A percentile compares a stretch with the other conserved stretches of the same genome.
Evolutionary conservation across 306 rosid genomes (phyloP).

Genomic region (Elaeagnus macrophylla): DNA sequence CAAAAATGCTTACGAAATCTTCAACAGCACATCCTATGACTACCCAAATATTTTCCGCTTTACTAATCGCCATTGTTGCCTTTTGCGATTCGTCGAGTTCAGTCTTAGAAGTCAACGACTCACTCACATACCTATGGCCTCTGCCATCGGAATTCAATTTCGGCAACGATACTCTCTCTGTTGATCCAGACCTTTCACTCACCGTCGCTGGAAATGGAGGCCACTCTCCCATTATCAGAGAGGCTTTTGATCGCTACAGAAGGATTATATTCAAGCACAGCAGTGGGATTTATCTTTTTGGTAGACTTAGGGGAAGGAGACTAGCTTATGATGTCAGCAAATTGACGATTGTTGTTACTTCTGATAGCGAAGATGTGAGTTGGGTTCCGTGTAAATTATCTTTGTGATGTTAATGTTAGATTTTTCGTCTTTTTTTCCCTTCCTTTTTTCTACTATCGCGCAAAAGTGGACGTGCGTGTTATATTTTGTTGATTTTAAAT

Average conservation of each 20-base stretch:
- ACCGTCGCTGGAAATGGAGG: constrained; percentile 36
- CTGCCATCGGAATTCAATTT: constrained; percentile 53
- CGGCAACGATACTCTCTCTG: constrained; percentile 52
- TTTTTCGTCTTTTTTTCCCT: not conserved
- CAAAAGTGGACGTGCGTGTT: no score
- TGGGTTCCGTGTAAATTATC: not conserved
- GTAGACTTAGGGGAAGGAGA: constrained; percentile 27
- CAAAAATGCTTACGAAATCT: constrained; percentile 1
- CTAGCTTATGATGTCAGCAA: constrained; percentile 31
- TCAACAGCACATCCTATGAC: not conserved
- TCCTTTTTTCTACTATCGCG: no score
- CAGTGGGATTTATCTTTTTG: constrained; percentile 20
- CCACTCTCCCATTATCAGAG: constrained; percentile 30
- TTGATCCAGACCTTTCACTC: constrained; percentile 62
- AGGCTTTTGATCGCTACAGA: constrained; percentile 69
- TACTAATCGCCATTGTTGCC: constrained; percentile 10
- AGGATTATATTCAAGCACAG: constrained; percentile 55
- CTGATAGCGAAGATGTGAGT: constrained; percentile 48
- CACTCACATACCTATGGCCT: constrained; percentile 81
- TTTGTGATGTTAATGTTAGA: not conserved
- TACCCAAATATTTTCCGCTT: not conserved
- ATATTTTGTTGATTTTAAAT: not conserved
- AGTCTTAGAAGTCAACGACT: constrained; percentile 17
- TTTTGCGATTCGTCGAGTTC: constrained; percentile 14
- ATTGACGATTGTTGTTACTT: constrained; percentile 48